A percentile compares a stretch with the other conserved stretches of the same genome.
Conservation (phyloP, 2,329 filamentous ascomycete species). For the Epichloe coenophiala region DNA sequence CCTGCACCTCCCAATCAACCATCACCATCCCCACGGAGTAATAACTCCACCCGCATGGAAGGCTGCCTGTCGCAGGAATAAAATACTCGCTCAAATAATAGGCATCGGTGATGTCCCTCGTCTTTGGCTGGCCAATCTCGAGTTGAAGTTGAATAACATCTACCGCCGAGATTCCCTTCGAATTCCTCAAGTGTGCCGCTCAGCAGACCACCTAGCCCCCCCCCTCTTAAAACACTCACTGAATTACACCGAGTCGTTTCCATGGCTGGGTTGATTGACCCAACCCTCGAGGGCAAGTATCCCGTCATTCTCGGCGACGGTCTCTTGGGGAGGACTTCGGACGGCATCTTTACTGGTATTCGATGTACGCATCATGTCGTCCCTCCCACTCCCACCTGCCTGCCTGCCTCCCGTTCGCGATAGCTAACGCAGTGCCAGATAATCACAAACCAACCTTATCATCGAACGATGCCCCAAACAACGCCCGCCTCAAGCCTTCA, state of each 20-base stretch:
- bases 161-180: background rate
- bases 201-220: background rate
- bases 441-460: conserved; percentile 47
- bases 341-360: conserved; percentile 46
- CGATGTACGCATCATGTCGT: conserved; percentile 34
- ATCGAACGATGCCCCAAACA: conserved; percentile 32
- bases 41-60: background rate
- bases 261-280: conserved; percentile 37
- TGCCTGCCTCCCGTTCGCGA: background rate
- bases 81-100: too few relatives aligned
- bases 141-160: too few relatives aligned
- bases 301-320: conserved; percentile 51
- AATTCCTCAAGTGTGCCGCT: background rate
- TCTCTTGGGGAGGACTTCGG: conserved; percentile 40
- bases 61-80: background rate
- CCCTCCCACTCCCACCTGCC: background rate
- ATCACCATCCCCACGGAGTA: background rate
- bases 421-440: conserved; percentile 25
- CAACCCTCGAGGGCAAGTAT: conserved; percentile 47
- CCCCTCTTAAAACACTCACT: background rate
- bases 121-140: background rate
- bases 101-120: background rate
- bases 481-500: conserved; percentile 38
- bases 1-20: background rate
- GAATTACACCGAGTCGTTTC: background rate